Evolutionary conservation across 2,329 filamentous ascomycete genomes (phyloP), one percentile per base, ranked within the genome.

Genomic region (Akanthomyces muscarius): DNA sequence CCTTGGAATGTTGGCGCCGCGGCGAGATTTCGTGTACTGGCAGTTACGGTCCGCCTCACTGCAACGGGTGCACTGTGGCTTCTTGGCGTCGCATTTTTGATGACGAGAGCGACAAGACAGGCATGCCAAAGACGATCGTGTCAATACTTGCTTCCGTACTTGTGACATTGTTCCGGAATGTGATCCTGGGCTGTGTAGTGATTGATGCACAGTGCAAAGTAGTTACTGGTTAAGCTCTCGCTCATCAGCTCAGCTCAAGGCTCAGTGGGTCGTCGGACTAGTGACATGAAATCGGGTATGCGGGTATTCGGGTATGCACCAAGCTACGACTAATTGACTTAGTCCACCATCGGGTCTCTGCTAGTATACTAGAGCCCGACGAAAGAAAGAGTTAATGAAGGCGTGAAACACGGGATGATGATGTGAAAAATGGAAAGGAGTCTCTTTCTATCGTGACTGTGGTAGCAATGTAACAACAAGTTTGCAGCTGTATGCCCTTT

Each of bases 21-120:
- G 74, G 38, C 81, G 76, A 14, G 80, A 83, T 66, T 80, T 79
- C 53, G 81, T 75, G 69, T 84, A 85, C 25, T 76, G 73, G 64
- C 82, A 85, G 2, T 78, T 72, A 30, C 78, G 77, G 10, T 73
- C 73, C 50, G 79, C 76, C 11, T 74, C 70, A 30, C 68, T 66
- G 66, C 82, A 85, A 61, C 81, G 73, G 10, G 67, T 71, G 64
- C 81, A 83, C 54, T 74, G 76, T 5, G 81, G 80, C 18, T 77
- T 75, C 36, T 76, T 76, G 14, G 78, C 81, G 67, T 83, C 80
- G 68, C 82, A 85, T 67, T 83, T 83, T 42, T 83, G 69, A 69
- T 84, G 82, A 41, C 80, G 74, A 25, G 74, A 78, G 23, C 82
- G 77, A 64, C 82, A 84, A 33, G 78, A 77, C 11, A 83, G 77